These are phyloP conservation scores for Botrytis tulipae DNA, from an alignment of 2,329 filamentous ascomycete genomes.

Conservation along the genomic window DNA sequence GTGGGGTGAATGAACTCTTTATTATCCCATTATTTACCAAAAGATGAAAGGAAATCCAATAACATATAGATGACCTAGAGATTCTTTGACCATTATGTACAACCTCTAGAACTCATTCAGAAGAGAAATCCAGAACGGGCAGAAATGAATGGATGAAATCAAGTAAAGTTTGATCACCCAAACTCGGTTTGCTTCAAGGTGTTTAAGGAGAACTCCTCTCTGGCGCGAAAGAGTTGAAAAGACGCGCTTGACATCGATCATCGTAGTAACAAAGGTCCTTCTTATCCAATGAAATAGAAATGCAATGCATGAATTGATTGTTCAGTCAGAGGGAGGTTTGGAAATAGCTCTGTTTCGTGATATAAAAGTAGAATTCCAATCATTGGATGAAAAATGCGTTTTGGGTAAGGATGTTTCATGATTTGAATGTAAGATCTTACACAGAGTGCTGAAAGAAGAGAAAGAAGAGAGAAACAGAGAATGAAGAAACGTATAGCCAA, in stretches of 20 bases:
- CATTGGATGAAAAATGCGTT: conserved; percentile 32
- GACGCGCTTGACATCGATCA: conserved; percentile 23
- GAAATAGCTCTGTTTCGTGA: conserved; percentile 29
- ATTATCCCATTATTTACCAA: conserved; percentile 1
- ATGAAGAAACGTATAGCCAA: not conserved
- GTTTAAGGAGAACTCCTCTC: conserved; percentile 14
- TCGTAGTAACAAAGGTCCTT: not conserved
- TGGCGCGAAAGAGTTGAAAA: conserved; percentile 20
- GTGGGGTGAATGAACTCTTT: conserved; percentile 30
- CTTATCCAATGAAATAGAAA: not conserved
- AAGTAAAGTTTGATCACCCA: conserved; percentile 9
- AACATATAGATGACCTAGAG: not conserved
- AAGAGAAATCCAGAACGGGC: conserved; percentile 19
- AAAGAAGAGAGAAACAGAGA: not conserved
- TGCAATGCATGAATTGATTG: conserved; percentile 8
- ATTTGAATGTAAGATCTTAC: not conserved
- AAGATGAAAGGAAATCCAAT: conserved; percentile 20
- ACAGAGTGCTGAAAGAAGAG: not conserved
- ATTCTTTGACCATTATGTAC: conserved; percentile 9
- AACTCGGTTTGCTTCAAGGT: conserved; percentile 15
- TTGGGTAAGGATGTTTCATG: conserved; percentile 30
- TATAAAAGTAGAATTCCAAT: conserved; percentile 14
- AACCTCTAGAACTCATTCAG: not conserved
- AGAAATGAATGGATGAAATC: conserved; percentile 31
- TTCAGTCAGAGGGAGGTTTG: not conserved